phyloP scores from a whole-genome alignment of 1,139 yeast species.

The Trichomonascaceae sp. region DNA sequence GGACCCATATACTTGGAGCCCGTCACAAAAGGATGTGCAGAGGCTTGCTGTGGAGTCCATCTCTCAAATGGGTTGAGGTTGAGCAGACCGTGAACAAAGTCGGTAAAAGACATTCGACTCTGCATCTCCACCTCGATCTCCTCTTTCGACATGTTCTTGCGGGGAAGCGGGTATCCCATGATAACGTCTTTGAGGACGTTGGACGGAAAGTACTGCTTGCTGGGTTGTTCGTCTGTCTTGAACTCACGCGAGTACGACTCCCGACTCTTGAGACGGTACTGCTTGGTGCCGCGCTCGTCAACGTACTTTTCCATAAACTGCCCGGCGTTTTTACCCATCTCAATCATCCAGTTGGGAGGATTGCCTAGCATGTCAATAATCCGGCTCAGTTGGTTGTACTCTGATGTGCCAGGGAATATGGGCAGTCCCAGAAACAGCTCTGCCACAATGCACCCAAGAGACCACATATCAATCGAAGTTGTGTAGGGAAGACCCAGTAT shows the following conservation, averaged over 20 bases:
- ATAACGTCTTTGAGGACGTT: constrained; percentile 62
- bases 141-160: constrained; percentile 52
- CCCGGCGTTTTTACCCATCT: constrained; percentile 75
- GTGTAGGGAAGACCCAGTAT: constrained; percentile 77
- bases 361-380: constrained; percentile 71
- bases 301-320: constrained; percentile 46
- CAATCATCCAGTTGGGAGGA: constrained; percentile 96
- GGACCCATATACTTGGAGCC: constrained; percentile 24
- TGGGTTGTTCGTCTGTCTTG: constrained; percentile 54
- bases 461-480: constrained; percentile 96
- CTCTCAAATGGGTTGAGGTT: constrained; percentile 86
- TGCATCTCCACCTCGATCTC: constrained; percentile 45
- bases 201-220: constrained; percentile 75
- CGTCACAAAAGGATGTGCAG: constrained; percentile 79
- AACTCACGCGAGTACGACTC: constrained; percentile 49
- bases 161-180: constrained; percentile 60
- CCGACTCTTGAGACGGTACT: constrained; percentile 38
- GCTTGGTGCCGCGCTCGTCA: constrained; percentile 26
- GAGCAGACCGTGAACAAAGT: constrained; percentile 65
- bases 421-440: constrained; percentile 90
- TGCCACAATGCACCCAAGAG: constrained; percentile 91
- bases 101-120: constrained; percentile 59
- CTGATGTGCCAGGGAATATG: constrained; percentile 88
- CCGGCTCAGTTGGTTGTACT: constrained; percentile 76
- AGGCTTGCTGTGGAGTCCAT: constrained; percentile 94